Base-by-base conservation (phyloP, 2,329 filamentous ascomycete genomes). In the Zasmidium angulare region DNA sequence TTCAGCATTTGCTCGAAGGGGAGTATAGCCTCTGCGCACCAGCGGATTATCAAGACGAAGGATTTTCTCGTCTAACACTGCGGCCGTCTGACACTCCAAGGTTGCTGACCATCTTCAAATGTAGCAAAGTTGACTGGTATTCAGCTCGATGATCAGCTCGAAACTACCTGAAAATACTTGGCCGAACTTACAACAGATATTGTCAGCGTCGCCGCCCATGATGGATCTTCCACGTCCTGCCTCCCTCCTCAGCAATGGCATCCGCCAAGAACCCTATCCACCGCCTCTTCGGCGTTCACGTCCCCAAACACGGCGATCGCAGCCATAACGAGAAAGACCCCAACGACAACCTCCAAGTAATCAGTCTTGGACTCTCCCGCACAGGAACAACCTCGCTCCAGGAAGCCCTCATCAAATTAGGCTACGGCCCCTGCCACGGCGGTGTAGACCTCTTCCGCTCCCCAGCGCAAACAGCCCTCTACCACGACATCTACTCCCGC, bases 351-450 rank as follows among this genome's bases (percentile, higher is more conserved):
- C 52, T 54, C n/a, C 26, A 54, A 47, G 36, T 54, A 6, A 54
- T 54, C 23, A 24, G 20, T 26, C 52, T 54, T 17, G 52, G 52
- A 21, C 52, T 54, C 36, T 46, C 52, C 12, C 52, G 52, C 3
- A 54, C 52, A 12, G 52, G 52, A 12, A 54, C 52, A 47, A 47
- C 52, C 21, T 54, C 52, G 12, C 52, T 54, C 24, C 52, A 54
- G 26, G 36, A 22, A 23, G 52, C 52, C 52, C n/a, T 54, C 2
- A 54, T 43, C 21, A 54, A 47, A 26, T 22, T 54, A 3, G 52
- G 52, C 20, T 47, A 47, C 22, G 52, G 52, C 3, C 52, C 52
- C 22, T 43, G 36, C 48, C 24, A 24, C 17, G 14, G 48, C 24
- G 52, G 52, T 14, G 52, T 54, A 9, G 52, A 54, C 12, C 52